Base-by-base conservation (phyloP, 176 grass and related monocot species). In the maize (Zea mays) region DNA sequence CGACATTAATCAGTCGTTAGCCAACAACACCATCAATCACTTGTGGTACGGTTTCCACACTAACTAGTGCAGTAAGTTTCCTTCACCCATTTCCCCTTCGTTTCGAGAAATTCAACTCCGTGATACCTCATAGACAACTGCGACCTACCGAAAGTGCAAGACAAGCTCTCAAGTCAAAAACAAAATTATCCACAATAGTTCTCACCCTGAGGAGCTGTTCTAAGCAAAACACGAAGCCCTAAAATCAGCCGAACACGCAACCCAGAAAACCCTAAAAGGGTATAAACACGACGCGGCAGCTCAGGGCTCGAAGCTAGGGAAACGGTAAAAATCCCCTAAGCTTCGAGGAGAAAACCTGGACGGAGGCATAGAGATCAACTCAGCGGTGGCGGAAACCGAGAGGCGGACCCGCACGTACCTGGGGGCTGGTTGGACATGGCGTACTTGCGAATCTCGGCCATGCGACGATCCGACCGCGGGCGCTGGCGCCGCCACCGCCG, bases 361-460 rank as follows among this genome's bases (percentile, higher is more conserved):
- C 10, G 7, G 27, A n/a, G 34, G 45, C 38, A 82, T 65, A 76
- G 34, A 49, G 71, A 75, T 40, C 76, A 67, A 42, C 62, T 44
- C 82, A 40, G n/a, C 27, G 56, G 56, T 34, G 16, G 54, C 47
- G 9, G 38, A 73, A 71, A 51, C 36, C 10, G 4, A 37, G 47
- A 35, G 57, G 13, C 8, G 49, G 69, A 27, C 5, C 16, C 5
- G 48, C 63, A 42, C 78, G 58, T 73, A 89, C 87, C 82, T 85
- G 72, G 87, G 14, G 71, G 78, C 87, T 85, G 87, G 17, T 52
- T 81, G 50, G 87, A 38, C 82, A 85, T 69, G 59, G 82, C 49
- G 66, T 77, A 67, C 66, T 77, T 81, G 67, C 54, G 78, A 79
- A 76, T 85, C 87, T 89, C 82, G 72, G 78, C 87, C 87, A 89